Conservation (phyloP, 108 stramenopile genomes). For the Mayamaea pseudoterrestris region DNA sequence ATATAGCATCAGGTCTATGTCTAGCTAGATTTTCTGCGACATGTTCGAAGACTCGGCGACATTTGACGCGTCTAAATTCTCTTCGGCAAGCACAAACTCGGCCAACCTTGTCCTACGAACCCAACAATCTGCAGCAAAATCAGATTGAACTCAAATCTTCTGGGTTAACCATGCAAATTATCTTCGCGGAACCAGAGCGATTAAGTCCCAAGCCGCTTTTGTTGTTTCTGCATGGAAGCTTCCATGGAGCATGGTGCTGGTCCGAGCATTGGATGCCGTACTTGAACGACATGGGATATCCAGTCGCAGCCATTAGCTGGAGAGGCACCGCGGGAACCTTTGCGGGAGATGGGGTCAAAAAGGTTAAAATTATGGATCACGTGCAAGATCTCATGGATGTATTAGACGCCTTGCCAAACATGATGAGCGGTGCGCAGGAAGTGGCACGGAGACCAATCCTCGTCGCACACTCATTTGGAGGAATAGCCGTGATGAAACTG, state of each 20-base stretch:
- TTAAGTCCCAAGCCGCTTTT: constrained; percentile 24
- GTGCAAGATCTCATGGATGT: constrained; percentile 28
- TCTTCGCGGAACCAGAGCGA: not conserved
- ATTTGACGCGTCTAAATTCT: no score
- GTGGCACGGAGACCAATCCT: constrained; percentile 26
- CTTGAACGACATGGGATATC: constrained; percentile 38
- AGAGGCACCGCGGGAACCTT: constrained; percentile 55
- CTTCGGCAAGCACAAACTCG: no score
- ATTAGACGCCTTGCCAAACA: constrained; percentile 11
- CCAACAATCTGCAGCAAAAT: no score
- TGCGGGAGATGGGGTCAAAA: constrained; percentile 56
- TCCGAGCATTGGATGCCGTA: constrained; percentile 34
- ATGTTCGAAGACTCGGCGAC: no score
- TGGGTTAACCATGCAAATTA: constrained; percentile 16
- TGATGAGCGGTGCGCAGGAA: not conserved
- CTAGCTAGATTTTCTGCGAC: no score
- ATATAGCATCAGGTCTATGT: no score
- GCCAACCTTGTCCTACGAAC: no score
- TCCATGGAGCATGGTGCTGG: constrained; percentile 71
- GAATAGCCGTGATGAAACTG: constrained; percentile 44
- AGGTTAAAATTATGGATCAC: constrained; percentile 44
- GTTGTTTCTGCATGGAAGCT: constrained; percentile 58
- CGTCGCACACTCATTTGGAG: constrained; percentile 48
- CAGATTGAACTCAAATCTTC: no score
- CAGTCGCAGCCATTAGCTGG: constrained; percentile 36